Evolutionary conservation across 495 filamentous ascomycete species (phyloP).

Genomic region (Hypoxylon cercidicola): DNA sequence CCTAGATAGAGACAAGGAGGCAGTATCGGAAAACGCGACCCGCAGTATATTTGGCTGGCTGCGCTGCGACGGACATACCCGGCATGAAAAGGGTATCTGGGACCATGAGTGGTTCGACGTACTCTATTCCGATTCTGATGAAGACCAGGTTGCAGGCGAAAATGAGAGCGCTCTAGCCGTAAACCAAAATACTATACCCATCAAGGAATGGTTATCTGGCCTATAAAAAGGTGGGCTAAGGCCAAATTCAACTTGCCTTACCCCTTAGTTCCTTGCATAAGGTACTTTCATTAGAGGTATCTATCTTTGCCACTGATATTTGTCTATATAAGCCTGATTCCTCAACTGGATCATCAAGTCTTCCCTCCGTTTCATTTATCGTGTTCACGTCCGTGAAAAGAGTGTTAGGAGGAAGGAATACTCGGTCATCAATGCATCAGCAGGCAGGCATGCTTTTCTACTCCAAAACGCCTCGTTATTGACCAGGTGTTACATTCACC

Average conservation of each 20-base stretch:
- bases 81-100: constrained; percentile 4
- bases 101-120: constrained; percentile 1
- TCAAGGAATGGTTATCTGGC: not conserved
- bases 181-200: not conserved
- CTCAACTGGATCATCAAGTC: not conserved
- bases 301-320: not conserved
- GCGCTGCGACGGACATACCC: constrained; percentile 5
- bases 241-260: constrained; percentile 1
- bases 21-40: constrained; percentile 27
- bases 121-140: constrained; percentile 2
- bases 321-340: not conserved
- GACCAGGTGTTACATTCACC: no score
- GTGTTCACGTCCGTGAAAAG: no score
- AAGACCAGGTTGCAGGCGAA: not conserved
- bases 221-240: not conserved
- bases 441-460: no score
- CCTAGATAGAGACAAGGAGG: constrained; percentile 22
- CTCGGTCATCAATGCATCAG: no score
- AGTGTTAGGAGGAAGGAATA: no score
- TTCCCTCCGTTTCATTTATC: not conserved
- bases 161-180: not conserved
- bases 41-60: constrained; percentile 26
- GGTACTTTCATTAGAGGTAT: not conserved
- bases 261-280: not conserved
- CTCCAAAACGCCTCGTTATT: no score